Evolutionary conservation across 169 alveolate genomes (phyloP).

Genomic region (Cryptosporidium xiaoi): DNA sequence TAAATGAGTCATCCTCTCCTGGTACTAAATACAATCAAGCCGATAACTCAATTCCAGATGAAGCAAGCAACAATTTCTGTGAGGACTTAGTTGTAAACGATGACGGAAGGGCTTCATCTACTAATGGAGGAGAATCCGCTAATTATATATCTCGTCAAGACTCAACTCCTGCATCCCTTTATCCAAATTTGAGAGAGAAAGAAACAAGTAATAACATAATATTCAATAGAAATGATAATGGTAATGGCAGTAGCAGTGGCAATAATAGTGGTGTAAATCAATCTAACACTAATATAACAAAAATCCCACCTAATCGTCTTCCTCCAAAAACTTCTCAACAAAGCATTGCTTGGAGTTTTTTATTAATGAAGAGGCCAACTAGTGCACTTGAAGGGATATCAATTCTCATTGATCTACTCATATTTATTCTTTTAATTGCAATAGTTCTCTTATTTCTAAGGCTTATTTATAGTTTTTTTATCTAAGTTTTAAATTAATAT

Average conservation of each 20-base stretch:
- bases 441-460: constrained; percentile 9
- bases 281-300: too few relatives aligned
- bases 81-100: not conserved
- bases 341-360: constrained; percentile 51
- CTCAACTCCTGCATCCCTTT: too few relatives aligned
- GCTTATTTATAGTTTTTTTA: not conserved
- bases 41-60: not conserved
- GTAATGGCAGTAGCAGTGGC: not conserved
- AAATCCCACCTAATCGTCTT: constrained; percentile 33
- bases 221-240: not conserved
- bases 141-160: too few relatives aligned
- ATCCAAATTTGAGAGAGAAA: not conserved
- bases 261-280: not conserved
- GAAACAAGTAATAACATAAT: not conserved
- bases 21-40: not conserved
- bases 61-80: not conserved
- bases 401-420: constrained; percentile 14
- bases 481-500: too few relatives aligned
- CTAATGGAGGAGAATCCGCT: too few relatives aligned
- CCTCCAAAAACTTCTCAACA: constrained; percentile 55
- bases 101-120: not conserved
- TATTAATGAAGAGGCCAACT: constrained; percentile 44
- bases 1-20: not conserved
- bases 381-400: constrained; percentile 32
- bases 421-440: constrained; percentile 12